Evolutionary conservation across 495 filamentous ascomycete genomes (phyloP), one percentile per base, ranked within the genome.

Genomic region (Penicillium riverlandense): DNA sequence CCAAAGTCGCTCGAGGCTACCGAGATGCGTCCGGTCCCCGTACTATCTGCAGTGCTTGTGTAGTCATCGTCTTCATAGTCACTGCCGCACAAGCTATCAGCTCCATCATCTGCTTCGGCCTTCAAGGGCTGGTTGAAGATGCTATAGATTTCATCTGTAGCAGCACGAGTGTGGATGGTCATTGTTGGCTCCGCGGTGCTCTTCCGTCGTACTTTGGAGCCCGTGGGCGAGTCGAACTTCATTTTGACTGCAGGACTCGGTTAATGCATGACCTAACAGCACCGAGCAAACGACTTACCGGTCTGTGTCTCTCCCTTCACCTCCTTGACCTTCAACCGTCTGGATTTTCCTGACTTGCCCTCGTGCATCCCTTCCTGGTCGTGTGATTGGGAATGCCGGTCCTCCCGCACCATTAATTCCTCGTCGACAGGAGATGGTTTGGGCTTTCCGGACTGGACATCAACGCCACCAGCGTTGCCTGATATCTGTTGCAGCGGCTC

Each of bases 111-210:
- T 10, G 62, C 62, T 52, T 76, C 61, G 31, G 71, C 69, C 52
- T 86, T 79, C 37, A 95, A 61, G 7, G 94, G 91, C 37, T 94
- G 88, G 54, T 92, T 97, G 67, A 98, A 97, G 34, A 98, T 83
- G 47, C 86, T 88, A 61, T 97, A 95, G 38, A 98, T 96, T 49
- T 97, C 94, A 55, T 97, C 90, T 38, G 89, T 96, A 1, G 92
- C 92, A 41, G 90, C 91, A 40, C 81, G 87, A 12, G 92, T 98
- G 57, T 96, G 87, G 49, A 98, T 77, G 1, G 92, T 98, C 90
- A 98, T 96, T 1, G 92, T 98, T 22, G 89, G 87, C 57, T 95
- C 89, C 2, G 76, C 63, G 10, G 78, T 75, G 59, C 84, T 86
- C 67, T 87, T 90, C 38, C 79, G 74, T 35, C 76, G 83, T 27